A percentile compares a stretch with the other conserved stretches of the same genome.
Conservation (phyloP, 305 asterid genomes). For the Fraxinus sp. region DNA sequence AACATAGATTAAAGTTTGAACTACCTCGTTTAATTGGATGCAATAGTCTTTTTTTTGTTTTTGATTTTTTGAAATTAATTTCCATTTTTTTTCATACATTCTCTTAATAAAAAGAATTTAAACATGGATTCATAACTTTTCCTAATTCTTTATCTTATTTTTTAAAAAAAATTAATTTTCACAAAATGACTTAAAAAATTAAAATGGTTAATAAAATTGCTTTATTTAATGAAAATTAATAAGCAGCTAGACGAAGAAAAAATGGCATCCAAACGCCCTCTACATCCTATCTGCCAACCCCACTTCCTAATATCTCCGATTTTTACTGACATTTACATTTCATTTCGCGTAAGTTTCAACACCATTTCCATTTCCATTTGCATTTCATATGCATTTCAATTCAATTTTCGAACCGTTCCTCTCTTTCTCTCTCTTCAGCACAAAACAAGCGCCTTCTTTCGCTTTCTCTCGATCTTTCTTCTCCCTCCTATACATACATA, state of each 20-base stretch:
- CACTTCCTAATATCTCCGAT: slow-evolving; percentile 19
- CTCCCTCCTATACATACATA: slow-evolving; percentile 10
- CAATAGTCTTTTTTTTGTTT: background rate
- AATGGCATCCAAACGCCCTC: background rate
- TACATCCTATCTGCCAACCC: slow-evolving; percentile 2
- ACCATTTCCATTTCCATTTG: slow-evolving; percentile 16
- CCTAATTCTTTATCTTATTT: background rate
- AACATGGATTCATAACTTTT: too few relatives aligned
- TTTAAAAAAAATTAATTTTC: background rate
- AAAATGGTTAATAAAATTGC: background rate
- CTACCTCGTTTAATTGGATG: background rate
- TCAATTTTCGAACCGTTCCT: slow-evolving; percentile 26
- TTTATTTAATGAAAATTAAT: background rate
- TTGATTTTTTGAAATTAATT: too few relatives aligned
- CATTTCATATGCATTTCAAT: slow-evolving; percentile 13
- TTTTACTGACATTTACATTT: slow-evolving; percentile 28
- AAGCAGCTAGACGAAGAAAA: background rate
- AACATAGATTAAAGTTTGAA: too few relatives aligned
- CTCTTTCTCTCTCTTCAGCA: slow-evolving; percentile 12
- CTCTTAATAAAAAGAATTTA: too few relatives aligned
- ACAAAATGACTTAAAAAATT: background rate
- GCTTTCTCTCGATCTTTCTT: slow-evolving; percentile 34
- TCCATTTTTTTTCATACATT: background rate
- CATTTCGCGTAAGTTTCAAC: slow-evolving; percentile 39
- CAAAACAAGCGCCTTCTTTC: slow-evolving; percentile 22